Evolutionary conservation across 352 stramenopile species (phyloP).

Genomic region (Pythium grandisporangium): DNA sequence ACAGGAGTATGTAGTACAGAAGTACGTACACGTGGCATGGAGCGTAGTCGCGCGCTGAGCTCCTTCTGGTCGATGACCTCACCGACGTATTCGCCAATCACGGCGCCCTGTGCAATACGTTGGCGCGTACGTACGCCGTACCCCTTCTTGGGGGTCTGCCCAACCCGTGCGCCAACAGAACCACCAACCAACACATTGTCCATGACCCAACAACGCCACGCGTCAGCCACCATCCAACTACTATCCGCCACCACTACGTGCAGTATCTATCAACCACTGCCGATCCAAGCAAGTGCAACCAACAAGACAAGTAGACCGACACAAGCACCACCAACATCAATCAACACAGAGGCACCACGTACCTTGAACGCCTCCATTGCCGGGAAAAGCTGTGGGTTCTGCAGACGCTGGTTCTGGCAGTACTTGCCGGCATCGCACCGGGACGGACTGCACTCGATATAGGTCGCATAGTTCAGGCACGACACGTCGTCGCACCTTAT

Average conservation of each 20-base stretch:
- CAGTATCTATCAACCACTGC: too few species aligned
- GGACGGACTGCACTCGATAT: conserved; percentile 56
- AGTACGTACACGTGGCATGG: conserved; percentile 33
- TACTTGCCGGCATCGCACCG: conserved; percentile 31
- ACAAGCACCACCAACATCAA: too few species aligned
- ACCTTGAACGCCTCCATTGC: conserved; percentile 63
- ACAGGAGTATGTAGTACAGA: neutral
- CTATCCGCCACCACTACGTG: too few species aligned
- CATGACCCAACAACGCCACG: neutral
- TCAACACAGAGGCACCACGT: neutral
- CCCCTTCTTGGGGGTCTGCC: conserved; percentile 71
- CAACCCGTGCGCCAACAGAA: too few species aligned
- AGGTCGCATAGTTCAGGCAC: conserved; percentile 85
- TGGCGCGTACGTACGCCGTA: conserved; percentile 71
- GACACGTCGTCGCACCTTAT: conserved; percentile 74
- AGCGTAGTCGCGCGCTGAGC: conserved; percentile 39
- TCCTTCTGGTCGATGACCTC: conserved; percentile 90
- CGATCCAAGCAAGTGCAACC: neutral
- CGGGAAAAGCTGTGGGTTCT: conserved; percentile 57
- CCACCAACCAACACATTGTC: neutral
- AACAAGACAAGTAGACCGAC: neutral
- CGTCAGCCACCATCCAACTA: neutral
- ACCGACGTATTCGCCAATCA: conserved; percentile 89
- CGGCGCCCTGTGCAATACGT: conserved; percentile 41
- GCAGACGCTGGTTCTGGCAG: conserved; percentile 71